phyloP scores from a whole-genome alignment of 371 early-diverging fungal genomes.

The Apophysomyces variabilis region DNA sequence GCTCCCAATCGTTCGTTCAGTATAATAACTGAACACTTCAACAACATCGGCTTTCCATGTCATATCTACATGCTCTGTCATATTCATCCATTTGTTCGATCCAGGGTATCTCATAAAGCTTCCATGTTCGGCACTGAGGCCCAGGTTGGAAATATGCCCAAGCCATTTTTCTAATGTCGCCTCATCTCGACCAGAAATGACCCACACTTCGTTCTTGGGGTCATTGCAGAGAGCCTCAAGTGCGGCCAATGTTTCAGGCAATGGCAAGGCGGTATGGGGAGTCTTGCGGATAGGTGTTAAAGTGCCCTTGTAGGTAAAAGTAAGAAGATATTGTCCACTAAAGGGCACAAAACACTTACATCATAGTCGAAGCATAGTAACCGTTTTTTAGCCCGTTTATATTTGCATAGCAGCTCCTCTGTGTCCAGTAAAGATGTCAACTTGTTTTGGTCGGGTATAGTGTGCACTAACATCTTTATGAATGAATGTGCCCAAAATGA shows the following conservation, averaged over 20 bases:
- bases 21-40: conserved; percentile 88
- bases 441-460: conserved; percentile 31
- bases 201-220: conserved; percentile 81
- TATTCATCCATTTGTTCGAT: conserved; percentile 66
- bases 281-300: conserved; percentile 69
- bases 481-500: conserved; percentile 90
- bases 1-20: conserved; percentile 86
- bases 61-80: conserved; percentile 77
- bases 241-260: conserved; percentile 60
- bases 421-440: conserved; percentile 68
- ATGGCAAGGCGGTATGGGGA: conserved; percentile 65
- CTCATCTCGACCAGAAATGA: conserved; percentile 89
- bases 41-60: conserved; percentile 85
- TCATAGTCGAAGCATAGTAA: conserved; percentile 84
- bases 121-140: conserved; percentile 77
- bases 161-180: conserved; percentile 82
- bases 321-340: conserved; percentile 34
- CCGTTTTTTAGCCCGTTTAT: conserved; percentile 59
- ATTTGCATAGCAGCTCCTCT: conserved; percentile 49
- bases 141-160: conserved; percentile 77
- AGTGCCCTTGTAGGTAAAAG: conserved; percentile 66
- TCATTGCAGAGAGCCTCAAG: conserved; percentile 63
- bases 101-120: conserved; percentile 61
- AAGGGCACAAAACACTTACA: conserved; percentile 11
- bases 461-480: conserved; percentile 60